phyloP scores from a whole-genome alignment of 768 basidiomycete genomes.

The Mycena indigotica region DNA sequence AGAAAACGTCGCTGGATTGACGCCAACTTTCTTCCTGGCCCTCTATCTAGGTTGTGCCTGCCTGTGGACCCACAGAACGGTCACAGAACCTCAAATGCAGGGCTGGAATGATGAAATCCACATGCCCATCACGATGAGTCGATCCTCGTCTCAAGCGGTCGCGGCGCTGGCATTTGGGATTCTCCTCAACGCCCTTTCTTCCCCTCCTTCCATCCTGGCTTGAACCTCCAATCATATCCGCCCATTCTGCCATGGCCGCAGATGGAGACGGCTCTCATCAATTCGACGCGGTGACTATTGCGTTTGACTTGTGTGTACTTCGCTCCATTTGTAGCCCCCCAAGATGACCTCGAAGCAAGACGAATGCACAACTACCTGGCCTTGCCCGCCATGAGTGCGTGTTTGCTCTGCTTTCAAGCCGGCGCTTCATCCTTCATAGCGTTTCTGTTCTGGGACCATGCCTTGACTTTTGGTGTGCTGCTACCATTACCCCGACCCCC shows the following conservation, averaged over 20 bases:
- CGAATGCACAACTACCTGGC: slow-evolving; percentile 1
- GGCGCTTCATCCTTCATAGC: background rate
- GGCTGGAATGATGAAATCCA: background rate
- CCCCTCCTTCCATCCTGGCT: background rate
- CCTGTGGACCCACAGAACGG: background rate
- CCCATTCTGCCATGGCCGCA: background rate
- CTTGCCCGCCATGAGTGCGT: background rate
- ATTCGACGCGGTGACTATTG: background rate
- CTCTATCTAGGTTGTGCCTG: background rate
- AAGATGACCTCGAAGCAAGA: background rate
- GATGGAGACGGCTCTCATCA: background rate
- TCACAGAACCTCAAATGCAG: background rate
- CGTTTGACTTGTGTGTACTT: background rate
- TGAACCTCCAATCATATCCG: too few species aligned
- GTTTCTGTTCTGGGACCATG: slow-evolving; percentile 12
- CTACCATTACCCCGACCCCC: background rate
- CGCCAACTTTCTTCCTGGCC: too few species aligned
- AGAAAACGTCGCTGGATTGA: background rate
- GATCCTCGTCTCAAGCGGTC: background rate
- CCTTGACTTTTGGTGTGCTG: slow-evolving; percentile 7
- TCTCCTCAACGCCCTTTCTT: background rate
- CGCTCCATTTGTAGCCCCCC: background rate
- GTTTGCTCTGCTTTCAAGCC: background rate
- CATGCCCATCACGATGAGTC: background rate
- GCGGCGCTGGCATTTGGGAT: too few species aligned